Evolutionary conservation across 441 rosid genomes (phyloP), one percentile per base, ranked within the genome.

Genomic region (Croton setiger): DNA sequence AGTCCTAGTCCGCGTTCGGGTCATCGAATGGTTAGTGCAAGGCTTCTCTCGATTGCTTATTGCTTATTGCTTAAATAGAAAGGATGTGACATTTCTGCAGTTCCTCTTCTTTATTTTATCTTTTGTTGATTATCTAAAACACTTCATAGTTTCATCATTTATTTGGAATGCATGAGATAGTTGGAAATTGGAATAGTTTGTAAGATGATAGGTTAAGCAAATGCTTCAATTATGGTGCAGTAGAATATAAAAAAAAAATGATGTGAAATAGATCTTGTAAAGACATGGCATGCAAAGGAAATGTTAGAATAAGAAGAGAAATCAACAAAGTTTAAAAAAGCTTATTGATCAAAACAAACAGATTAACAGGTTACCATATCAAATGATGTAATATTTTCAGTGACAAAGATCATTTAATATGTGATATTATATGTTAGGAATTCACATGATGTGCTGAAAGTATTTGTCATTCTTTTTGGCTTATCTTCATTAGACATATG

Each of bases 1-100:
- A 85, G 91, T 81, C 97, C 99, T 20, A 88, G 87, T 72, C 90
- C 99, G 36, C 91, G 97, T 41, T 94, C 97, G 48, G 99, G 99
- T 80, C 99, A 94, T 80, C 91, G 99, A 70, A 92, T 94, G 99
- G 99, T 92, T 78, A 61, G 82, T 79, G 51, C 49, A 53, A 37
- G 43, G 47, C 63, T 75, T 74, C 66, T 63, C 69, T 56, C 56
- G 31, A 20, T 23, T 64, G 18, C 57, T 48, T 27, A 31, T 23
- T 64, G 18, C 57, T 48, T 27, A 31, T 64, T 33, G 11, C 31
- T 70, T 67, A 2, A 20, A 53, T 44, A 17, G 15, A 47, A 64
- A 60, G 33, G 59, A 27, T 36, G 12, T 62, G 17, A 8, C 52
- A 27, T 53, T 11, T 33, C 10, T 47, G 11, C 35, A 45, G 5